These are phyloP conservation scores for Penicillium salamii DNA, from an alignment of 495 filamentous ascomycete species.

Conservation along the genomic window DNA sequence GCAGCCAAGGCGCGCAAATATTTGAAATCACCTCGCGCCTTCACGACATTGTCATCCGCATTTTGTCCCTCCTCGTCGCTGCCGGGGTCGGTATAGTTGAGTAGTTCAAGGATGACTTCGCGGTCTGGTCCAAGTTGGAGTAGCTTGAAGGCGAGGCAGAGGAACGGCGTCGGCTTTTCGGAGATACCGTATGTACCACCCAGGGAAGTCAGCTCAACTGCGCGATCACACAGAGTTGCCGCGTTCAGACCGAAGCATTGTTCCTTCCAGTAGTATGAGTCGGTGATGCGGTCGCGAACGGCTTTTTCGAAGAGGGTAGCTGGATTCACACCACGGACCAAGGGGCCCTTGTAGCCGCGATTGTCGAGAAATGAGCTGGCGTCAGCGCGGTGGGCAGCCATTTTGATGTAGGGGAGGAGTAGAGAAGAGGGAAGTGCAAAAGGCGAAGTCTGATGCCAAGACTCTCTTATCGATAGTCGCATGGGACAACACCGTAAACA, in stretches of 20 bases:
- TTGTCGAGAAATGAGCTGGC: conserved; percentile 76
- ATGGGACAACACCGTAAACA: conserved; percentile 39
- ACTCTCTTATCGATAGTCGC: conserved; percentile 45
- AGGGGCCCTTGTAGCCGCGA: conserved; percentile 65
- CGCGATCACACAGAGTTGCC: conserved; percentile 84
- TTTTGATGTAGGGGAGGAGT: conserved; percentile 11
- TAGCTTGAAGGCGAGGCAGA: conserved; percentile 93
- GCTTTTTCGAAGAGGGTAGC: conserved; percentile 88
- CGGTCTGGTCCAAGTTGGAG: conserved; percentile 79
- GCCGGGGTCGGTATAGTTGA: conserved; percentile 54
- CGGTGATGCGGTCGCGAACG: conserved; percentile 89
- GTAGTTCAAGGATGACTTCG: conserved; percentile 77
- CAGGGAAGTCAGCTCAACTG: conserved; percentile 75
- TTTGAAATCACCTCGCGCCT: conserved; percentile 72
- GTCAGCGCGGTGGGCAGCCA: conserved; percentile 63
- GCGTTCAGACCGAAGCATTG: conserved; percentile 96
- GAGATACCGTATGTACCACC: conserved; percentile 81
- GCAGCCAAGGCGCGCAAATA: conserved; percentile 85
- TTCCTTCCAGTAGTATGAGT: conserved; percentile 97
- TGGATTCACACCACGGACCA: conserved; percentile 79
- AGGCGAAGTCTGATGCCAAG: conserved; percentile 24
- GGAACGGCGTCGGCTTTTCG: conserved; percentile 85
- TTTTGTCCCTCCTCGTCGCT: conserved; percentile 32
- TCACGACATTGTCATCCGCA: conserved; percentile 26
- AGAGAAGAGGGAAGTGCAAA: conserved; percentile 3